These are phyloP conservation scores for Penicillium robsamsonii DNA, from an alignment of 495 filamentous ascomycete species.

Conservation along the genomic window DNA sequence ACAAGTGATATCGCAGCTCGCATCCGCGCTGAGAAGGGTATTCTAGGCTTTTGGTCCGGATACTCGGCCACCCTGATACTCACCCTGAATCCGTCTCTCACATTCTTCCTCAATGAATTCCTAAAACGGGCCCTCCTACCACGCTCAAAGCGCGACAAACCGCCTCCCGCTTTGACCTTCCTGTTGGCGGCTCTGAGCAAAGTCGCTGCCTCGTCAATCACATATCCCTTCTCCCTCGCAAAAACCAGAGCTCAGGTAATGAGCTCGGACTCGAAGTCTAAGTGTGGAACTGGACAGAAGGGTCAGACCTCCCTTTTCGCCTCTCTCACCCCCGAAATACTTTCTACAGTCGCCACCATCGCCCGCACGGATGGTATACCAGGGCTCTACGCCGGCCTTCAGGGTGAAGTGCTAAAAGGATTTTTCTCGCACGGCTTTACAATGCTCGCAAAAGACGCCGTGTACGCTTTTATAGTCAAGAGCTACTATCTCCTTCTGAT, in stretches of 20 bases:
- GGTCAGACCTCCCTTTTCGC: constrained; percentile 13
- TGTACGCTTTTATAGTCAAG: constrained; percentile 72
- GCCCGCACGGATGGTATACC: constrained; percentile 62
- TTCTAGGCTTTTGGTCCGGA: constrained; percentile 84
- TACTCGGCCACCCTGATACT: constrained; percentile 79
- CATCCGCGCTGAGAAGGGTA: constrained; percentile 69
- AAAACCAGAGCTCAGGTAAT: constrained; percentile 70
- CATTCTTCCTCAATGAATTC: constrained; percentile 76
- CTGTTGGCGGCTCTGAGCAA: constrained; percentile 81
- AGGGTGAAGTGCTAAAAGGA: constrained; percentile 74
- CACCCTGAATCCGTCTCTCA: constrained; percentile 83
- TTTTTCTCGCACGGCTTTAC: constrained; percentile 86
- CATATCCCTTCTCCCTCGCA: constrained; percentile 83
- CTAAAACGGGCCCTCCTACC: constrained; percentile 60
- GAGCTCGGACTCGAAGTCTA: constrained; percentile 9
- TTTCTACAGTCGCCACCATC: constrained; percentile 62
- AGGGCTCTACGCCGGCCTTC: constrained; percentile 75
- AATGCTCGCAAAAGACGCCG: constrained; percentile 82
- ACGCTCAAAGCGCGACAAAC: constrained; percentile 48
- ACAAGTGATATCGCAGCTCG: constrained; percentile 59
- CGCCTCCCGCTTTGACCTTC: constrained; percentile 57
- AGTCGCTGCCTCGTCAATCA: constrained; percentile 71
- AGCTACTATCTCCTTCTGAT: constrained; percentile 56
- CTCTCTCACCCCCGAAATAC: constrained; percentile 51
- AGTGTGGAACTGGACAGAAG: neutral